phyloP scores from a whole-genome alignment of 2,329 filamentous ascomycete genomes.

The Alternaria longipes region DNA sequence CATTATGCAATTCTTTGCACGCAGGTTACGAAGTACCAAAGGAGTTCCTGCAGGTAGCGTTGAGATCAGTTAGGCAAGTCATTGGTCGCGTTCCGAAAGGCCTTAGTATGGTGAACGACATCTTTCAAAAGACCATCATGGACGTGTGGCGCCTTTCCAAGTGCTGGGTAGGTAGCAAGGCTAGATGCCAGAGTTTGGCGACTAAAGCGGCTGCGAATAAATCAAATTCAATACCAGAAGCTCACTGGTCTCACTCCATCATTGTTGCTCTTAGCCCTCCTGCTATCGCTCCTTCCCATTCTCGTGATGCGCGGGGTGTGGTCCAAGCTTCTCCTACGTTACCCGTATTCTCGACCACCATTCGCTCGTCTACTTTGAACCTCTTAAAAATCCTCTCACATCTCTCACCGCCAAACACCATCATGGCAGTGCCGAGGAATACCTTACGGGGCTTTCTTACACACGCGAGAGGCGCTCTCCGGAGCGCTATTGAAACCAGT shows the following conservation, averaged over 20 bases:
- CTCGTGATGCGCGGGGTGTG: conserved; percentile 20
- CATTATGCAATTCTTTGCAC: conserved; percentile 84
- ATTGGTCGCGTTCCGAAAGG: neutral
- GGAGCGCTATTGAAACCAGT: conserved; percentile 51
- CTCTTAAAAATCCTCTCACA: conserved; percentile 3
- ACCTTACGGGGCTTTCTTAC: conserved; percentile 58
- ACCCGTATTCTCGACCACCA: conserved; percentile 13
- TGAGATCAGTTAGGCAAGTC: conserved; percentile 52
- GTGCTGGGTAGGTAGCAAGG: conserved; percentile 16
- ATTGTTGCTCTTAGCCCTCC: neutral
- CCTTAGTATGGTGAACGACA: too few relatives aligned
- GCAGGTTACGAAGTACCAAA: conserved; percentile 66
- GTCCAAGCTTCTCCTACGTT: conserved; percentile 27
- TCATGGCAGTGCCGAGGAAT: conserved; percentile 56
- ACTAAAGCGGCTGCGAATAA: neutral
- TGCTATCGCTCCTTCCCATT: conserved; percentile 4
- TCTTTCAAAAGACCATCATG: neutral
- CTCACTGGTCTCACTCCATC: neutral
- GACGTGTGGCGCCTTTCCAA: conserved; percentile 7
- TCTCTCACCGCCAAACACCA: conserved; percentile 25
- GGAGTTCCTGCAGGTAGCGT: conserved; percentile 64
- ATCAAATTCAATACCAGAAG: neutral
- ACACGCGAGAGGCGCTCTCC: conserved; percentile 56
- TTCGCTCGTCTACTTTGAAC: conserved; percentile 6
- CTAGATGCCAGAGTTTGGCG: neutral